These are phyloP conservation scores for Pachysolen tannophilus DNA, from an alignment of 805 yeast genomes.

Conservation along the genomic window DNA sequence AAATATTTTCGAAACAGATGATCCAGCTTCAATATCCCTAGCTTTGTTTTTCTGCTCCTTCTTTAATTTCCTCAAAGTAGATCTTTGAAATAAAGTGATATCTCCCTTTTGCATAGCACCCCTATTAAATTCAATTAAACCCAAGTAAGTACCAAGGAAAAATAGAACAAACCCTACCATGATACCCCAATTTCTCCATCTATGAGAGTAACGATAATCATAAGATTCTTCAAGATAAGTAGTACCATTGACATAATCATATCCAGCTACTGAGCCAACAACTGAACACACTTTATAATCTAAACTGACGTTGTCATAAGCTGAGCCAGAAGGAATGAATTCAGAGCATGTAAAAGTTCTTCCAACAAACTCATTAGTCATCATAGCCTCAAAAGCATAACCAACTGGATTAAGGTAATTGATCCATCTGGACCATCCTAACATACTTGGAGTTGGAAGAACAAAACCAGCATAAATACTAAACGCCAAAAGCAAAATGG, in stretches of 20 bases:
- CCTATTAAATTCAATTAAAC: conserved; percentile 41
- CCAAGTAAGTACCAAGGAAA: conserved; percentile 39
- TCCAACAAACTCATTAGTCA: conserved; percentile 49
- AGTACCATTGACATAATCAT: conserved; percentile 47
- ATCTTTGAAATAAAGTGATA: conserved; percentile 39
- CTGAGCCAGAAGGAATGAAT: conserved; percentile 38
- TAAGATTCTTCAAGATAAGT: conserved; percentile 40
- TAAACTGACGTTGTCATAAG: conserved; percentile 18
- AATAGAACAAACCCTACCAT: conserved; percentile 37
- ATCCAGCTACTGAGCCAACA: conserved; percentile 54
- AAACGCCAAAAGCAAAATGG: conserved; percentile 39
- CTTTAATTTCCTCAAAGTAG: conserved; percentile 30
- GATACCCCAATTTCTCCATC: conserved; percentile 62
- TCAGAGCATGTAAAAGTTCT: conserved; percentile 35
- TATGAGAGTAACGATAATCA: conserved; percentile 34
- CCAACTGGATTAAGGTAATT: conserved; percentile 52
- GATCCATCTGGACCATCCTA: conserved; percentile 63
- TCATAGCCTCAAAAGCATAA: conserved; percentile 48
- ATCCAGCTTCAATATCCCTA: conserved; percentile 13
- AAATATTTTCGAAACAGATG: conserved; percentile 15
- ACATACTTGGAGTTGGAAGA: conserved; percentile 46
- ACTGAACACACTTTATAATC: conserved; percentile 24
- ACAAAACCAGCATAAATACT: conserved; percentile 51
- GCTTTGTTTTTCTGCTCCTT: conserved; percentile 21
- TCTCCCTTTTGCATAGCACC: conserved; percentile 55